Evolutionary conservation across 495 filamentous ascomycete species (phyloP), one percentile per base, ranked within the genome.

Genomic region (Lasiosphaeriaceae sp.): DNA sequence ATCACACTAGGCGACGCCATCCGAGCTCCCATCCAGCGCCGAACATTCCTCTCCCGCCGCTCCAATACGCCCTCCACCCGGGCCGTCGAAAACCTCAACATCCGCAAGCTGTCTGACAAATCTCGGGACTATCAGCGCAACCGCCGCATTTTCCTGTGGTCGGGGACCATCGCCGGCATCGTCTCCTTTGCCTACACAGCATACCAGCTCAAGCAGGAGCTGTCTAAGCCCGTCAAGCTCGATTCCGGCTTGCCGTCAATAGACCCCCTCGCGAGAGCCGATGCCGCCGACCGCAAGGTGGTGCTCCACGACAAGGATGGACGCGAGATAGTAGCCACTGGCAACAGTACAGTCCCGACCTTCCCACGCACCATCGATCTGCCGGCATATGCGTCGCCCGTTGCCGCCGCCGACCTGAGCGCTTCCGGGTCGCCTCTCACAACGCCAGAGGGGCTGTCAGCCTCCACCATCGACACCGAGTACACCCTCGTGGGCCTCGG

Each of bases 401-500:
- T 56, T 17, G 55, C 55, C 20, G 64, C 69, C 43, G 52, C 55
- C 21, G 50, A 54, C 24, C 67, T 55, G 2, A 31, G 9, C 26
- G 61, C 56, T 21, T 9, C 61, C 4, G 59, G 70, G 11, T 61
- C 58, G 6, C 20, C 55, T 7, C 47, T 47, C 44, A 53, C 51
- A 19, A 65, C 71, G 23, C 52, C 52, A 14, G 44, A n/a, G n/a
- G n/a, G 23, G 11, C 9, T 56, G 19, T 43, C 61, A 22, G 37
- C 58, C 31, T 29, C 57, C 2, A 23, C 62, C 23, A 60, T 63
- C 46, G 55, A 52, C 11, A 71, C 76, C 24, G 90, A 95, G 59
- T 97, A 96, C 69, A 89, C 90, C 24, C 81, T 97, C 0, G 77
- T 97, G 6, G 94, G 94, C 0, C 76, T 96, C 39, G 94, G 94